A percentile compares a stretch with the other conserved stretches of the same genome.
Evolutionary conservation across 441 rosid species (phyloP).

Genomic region (Corymbia calophylla): DNA sequence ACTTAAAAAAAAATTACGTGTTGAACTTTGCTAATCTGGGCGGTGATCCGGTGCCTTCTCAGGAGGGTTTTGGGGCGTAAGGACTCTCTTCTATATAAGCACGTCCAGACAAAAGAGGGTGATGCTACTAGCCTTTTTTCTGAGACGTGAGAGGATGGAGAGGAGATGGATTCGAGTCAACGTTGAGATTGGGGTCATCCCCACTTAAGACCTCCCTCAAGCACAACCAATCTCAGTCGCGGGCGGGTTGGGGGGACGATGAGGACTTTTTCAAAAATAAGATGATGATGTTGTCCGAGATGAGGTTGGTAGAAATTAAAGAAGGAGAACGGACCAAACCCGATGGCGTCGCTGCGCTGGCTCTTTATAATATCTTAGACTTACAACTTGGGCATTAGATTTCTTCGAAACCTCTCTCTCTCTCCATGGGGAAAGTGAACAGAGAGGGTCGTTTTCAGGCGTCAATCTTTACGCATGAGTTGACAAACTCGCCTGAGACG

Average conservation of each 20-base stretch:
- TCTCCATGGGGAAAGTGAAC: background rate
- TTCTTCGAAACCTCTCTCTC: background rate
- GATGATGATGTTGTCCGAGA: background rate
- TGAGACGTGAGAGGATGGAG: background rate
- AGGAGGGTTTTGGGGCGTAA: background rate
- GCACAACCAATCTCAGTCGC: constrained; percentile 5
- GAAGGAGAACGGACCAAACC: background rate
- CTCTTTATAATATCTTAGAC: background rate
- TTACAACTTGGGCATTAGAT: background rate
- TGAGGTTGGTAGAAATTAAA: background rate
- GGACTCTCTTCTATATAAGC: background rate
- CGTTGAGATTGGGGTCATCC: constrained; percentile 27
- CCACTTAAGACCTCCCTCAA: constrained; percentile 51
- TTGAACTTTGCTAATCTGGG: background rate
- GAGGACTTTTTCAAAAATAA: background rate
- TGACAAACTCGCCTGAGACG: background rate
- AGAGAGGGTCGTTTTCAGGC: background rate
- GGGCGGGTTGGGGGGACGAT: background rate
- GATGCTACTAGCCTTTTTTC: background rate
- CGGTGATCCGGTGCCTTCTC: background rate
- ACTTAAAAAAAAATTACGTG: background rate
- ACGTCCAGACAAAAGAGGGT: background rate
- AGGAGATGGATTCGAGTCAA: constrained; percentile 38
- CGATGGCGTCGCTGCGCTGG: background rate
- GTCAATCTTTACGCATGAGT: background rate